phyloP scores from a whole-genome alignment of 1,284 basidiomycete species.

The Ustilago cynodontis region DNA sequence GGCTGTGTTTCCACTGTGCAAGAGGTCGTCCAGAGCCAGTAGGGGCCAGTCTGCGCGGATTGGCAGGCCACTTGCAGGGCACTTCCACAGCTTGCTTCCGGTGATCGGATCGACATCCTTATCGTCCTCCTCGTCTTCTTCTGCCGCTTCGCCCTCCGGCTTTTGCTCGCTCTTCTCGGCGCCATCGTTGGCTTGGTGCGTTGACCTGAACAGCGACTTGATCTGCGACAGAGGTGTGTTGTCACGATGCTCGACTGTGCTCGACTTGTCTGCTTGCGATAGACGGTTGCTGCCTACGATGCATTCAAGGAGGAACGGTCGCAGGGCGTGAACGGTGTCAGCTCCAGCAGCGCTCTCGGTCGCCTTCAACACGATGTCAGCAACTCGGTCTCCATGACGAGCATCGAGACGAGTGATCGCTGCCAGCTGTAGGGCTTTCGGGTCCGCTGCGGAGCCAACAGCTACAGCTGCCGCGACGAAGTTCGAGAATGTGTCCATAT shows the following conservation, averaged over 20 bases:
- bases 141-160: slow-evolving; percentile 61
- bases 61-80: slow-evolving; percentile 75
- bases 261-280: not conserved
- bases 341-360: slow-evolving; percentile 8
- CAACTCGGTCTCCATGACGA: slow-evolving; percentile 23
- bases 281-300: slow-evolving; percentile 22
- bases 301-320: slow-evolving; percentile 32
- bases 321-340: slow-evolving; percentile 7
- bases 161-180: slow-evolving; percentile 37
- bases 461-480: slow-evolving; percentile 32
- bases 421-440: slow-evolving; percentile 15
- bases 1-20: slow-evolving; percentile 71
- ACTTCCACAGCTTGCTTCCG: slow-evolving; percentile 70
- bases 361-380: slow-evolving; percentile 15
- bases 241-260: slow-evolving; percentile 9
- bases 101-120: slow-evolving; percentile 60
- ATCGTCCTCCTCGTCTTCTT: slow-evolving; percentile 38
- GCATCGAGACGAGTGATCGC: slow-evolving; percentile 31
- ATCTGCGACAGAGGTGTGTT: slow-evolving; percentile 26
- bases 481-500: slow-evolving; percentile 30
- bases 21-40: slow-evolving; percentile 81
- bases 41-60: slow-evolving; percentile 80
- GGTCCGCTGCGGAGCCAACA: slow-evolving; percentile 1
- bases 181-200: slow-evolving; percentile 1
- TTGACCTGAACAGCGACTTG: slow-evolving; percentile 19